Evolutionary conservation across 306 rosid genomes (phyloP), one percentile per base, ranked within the genome.

Genomic region (Oxytropis ochrocephala): DNA sequence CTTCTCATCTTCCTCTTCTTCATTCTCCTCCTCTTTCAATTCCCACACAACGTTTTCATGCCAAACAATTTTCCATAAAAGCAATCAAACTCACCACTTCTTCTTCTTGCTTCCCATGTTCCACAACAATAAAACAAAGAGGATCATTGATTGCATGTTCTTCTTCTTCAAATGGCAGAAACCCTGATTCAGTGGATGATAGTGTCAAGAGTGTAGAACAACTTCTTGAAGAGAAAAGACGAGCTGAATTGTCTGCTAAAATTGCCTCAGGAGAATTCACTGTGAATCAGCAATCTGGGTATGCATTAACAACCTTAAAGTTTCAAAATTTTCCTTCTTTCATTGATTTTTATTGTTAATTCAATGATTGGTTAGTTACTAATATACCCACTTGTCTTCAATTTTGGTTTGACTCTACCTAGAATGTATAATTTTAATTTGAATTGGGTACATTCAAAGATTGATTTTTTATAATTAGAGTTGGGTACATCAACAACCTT

Each of bases 241-340:
- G 87, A 7, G 91, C 89, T 19, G 84, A 87, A 73, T 77, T 88
- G 64, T 88, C 90, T 62, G 69, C 91, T 76, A 84, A 83, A 73
- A 94, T 94, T 80, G 86, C 97, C 48, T 74, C 92, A 38, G 96
- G 99, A 41, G 95, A 83, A 71, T 94, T 87, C 72, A 85, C 97
- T 1, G 96, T 85, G n/a, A 75, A 78, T 9, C 72, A 83, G 70
- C 55, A 67, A 67, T 66, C 87, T 39, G 88, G 92, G 99, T 94
- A 80, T 80, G 52, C 29, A 17, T 69, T 1, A 58, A 50, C 6
- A 58, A 7, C 35, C 38, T 72, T 41, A 5, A 78, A 50, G 70
- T 66, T 78, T 78, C 57, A 33, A 48, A 39, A 2, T 57, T 65
- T 65, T 6, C 59, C 60, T 50, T 66, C 13, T 32, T 51, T 64